phyloP scores from a whole-genome alignment of 805 yeast species.

The Nakazawaea peltata region DNA sequence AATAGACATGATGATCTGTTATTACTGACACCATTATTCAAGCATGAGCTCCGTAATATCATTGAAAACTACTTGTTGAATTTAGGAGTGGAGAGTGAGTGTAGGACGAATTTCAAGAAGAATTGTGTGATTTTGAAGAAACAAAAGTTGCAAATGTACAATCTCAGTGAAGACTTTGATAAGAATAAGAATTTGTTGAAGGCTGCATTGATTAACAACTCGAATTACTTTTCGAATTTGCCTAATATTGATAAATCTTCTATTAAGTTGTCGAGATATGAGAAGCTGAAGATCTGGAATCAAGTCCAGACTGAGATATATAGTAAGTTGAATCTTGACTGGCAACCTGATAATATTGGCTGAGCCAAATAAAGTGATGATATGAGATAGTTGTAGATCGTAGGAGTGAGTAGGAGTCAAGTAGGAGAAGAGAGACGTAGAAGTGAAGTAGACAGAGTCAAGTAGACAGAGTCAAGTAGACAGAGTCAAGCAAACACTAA shows the following conservation, averaged over 20 bases:
- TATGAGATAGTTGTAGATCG: no score
- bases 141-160: slow-evolving; percentile 24
- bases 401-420: no score
- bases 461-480: no score
- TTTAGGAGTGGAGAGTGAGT: slow-evolving; percentile 64
- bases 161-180: slow-evolving; percentile 10
- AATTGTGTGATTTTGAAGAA: slow-evolving; percentile 39
- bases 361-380: not conserved
- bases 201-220: slow-evolving; percentile 23
- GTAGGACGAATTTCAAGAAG: slow-evolving; percentile 54
- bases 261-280: slow-evolving; percentile 37
- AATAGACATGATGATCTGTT: slow-evolving; percentile 1
- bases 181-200: slow-evolving; percentile 23
- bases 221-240: slow-evolving; percentile 11
- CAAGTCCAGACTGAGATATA: slow-evolving; percentile 56
- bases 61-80: slow-evolving; percentile 62
- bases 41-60: slow-evolving; percentile 61
- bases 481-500: no score
- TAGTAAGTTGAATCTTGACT: slow-evolving; percentile 48
- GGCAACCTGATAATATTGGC: slow-evolving; percentile 38
- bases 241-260: slow-evolving; percentile 15
- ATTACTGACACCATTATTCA: slow-evolving; percentile 19
- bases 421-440: not conserved
- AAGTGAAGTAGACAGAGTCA: not conserved
- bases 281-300: slow-evolving; percentile 54